Evolutionary conservation across 179 eudicot genomes (phyloP), one percentile per base, ranked within the genome.

Genomic region (Camellia oleifera): DNA sequence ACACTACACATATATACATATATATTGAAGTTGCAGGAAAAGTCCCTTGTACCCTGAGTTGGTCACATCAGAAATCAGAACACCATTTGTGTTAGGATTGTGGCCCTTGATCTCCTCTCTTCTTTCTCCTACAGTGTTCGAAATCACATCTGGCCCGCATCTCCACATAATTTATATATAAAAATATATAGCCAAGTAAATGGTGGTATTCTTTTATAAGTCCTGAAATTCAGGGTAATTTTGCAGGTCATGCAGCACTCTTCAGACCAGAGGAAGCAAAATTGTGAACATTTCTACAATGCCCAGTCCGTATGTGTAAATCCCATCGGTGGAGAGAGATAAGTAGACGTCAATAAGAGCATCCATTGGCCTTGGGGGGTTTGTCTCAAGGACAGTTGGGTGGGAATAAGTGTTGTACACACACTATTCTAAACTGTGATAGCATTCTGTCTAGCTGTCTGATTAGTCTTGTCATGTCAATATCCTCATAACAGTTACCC

Each of bases 321-420:
- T 26, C 70, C 72, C 13, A 44, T 72, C 45, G n/a, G 62, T 58
- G 40, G 62, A 53, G 44, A 23, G 11, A 23, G 23, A 61, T n/a
- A 32, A 2, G 32, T 53, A 68, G 72, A 40, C 18, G 76, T 56
- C 23, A 72, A 77, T 32, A 45, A 46, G 18, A 18, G 6, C 69
- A 17, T n/a, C 50, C 26, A 9, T 42, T 7, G 65, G 15, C 11
- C 2, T 17, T 77, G 64, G 73, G 46, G 14, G 46, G 14, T 57
- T 32, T 67, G 65, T 67, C 64, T 54, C 12, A 40, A 46, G 79
- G 8, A 67, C 40, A 32, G 74, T 32, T 77, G 61, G 32, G 80
- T 66, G n/a, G 48, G 53, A 77, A 40, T 54, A 46, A 18, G 45
- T 5, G 65, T 67, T 32, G 40, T 32, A 74, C 53, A 5, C 40